Evolutionary conservation across 1,139 yeast species (phyloP).

Genomic region (Diutina mesorugosa): DNA sequence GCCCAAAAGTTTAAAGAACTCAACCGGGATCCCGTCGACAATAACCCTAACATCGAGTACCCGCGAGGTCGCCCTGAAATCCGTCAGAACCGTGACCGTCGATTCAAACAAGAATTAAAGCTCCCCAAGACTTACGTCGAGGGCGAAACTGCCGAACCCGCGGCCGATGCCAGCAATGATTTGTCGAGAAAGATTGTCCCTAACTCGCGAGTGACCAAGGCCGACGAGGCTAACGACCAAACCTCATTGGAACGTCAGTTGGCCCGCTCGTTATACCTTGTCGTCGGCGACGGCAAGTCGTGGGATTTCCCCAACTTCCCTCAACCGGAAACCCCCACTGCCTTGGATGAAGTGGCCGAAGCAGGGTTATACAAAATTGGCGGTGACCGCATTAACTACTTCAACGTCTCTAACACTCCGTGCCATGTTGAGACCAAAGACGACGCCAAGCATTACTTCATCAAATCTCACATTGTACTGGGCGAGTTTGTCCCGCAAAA

Average conservation of each 20-base stretch:
- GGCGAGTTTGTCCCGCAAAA: slow-evolving; percentile 53
- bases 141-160: slow-evolving; percentile 28
- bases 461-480: slow-evolving; percentile 84
- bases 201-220: slow-evolving; percentile 62
- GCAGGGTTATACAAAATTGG: slow-evolving; percentile 60
- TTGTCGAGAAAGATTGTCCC: slow-evolving; percentile 61
- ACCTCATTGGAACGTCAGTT: slow-evolving; percentile 68
- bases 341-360: slow-evolving; percentile 68
- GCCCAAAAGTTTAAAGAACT: slow-evolving; percentile 71
- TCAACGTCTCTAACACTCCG: slow-evolving; percentile 85
- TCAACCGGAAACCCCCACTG: slow-evolving; percentile 19
- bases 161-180: slow-evolving; percentile 16
- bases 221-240: slow-evolving; percentile 52
- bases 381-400: slow-evolving; percentile 67
- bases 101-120: slow-evolving; percentile 61
- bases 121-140: slow-evolving; percentile 49
- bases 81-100: slow-evolving; percentile 79
- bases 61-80: slow-evolving; percentile 80
- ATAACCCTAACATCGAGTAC: slow-evolving; percentile 64
- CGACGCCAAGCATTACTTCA: slow-evolving; percentile 43
- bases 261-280: slow-evolving; percentile 66
- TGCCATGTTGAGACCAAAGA: slow-evolving; percentile 46
- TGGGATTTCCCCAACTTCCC: slow-evolving; percentile 77
- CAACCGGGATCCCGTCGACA: slow-evolving; percentile 63
- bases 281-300: slow-evolving; percentile 32